Evolutionary conservation across 768 basidiomycete genomes (phyloP), one percentile per base, ranked within the genome.

Genomic region (Auricularia auricula-judae): DNA sequence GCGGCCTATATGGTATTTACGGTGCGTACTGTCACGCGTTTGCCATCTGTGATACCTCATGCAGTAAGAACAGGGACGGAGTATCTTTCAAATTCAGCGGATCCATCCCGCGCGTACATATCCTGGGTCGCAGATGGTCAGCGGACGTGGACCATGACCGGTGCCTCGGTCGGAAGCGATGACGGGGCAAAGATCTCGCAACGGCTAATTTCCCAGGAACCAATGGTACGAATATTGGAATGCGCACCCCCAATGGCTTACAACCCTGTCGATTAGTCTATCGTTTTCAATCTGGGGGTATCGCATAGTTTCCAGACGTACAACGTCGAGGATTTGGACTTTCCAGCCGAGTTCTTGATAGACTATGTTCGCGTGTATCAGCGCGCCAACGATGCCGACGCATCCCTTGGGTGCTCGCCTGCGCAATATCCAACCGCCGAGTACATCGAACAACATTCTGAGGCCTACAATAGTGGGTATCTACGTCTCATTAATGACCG

Each of bases 361-460:
- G 92, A 97, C 72, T 97, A 88, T 77, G 84, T 98, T 63, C 84
- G 95, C 23, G 90, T 98, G 10, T 98, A 97, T 74, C 95, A 97
- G 72, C 84, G 84, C 2, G 74, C 83, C 66, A 71, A 80, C 34
- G 72, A 84, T 67, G 78, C 71, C 39, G 66, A 87, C 63, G 79
- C 84, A 64, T 94, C 93, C 71, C 80, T 91, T 62, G 93, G 94
- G 16, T 98, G 94, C 71, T 86, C 90, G 72, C 94, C 94, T 14
- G 71, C 76, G 58, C 81, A 84, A 51, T 88, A 82, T 72, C 94
- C 96, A 0, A 98, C 95, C 0, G 75, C 81, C 61, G 79, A 80
- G 10, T 98, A 98, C 73, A 98, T 96, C 73, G 77, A 87, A 29
- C 71, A 71, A 35, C 86, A 89, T 72, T 47, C 76, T 62, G 75